phyloP scores from a whole-genome alignment of 495 filamentous ascomycete species.

The Penicillium riverlandense region DNA sequence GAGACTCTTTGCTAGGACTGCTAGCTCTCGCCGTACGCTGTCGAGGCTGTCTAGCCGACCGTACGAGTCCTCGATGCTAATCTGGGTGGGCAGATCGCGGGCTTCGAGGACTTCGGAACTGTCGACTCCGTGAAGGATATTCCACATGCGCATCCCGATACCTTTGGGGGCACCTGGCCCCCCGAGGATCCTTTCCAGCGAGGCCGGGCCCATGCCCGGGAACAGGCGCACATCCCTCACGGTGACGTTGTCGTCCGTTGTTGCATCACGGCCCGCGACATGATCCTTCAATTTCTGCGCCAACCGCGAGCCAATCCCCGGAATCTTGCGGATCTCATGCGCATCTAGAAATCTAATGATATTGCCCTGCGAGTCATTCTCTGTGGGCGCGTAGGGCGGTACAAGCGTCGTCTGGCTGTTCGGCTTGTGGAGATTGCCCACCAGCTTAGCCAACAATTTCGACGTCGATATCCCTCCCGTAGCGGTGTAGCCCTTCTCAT shows the following conservation, averaged over 20 bases:
- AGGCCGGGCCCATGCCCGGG: conserved; percentile 50
- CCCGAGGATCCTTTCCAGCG: conserved; percentile 57
- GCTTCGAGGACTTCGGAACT: conserved; percentile 61
- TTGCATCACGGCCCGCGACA: conserved; percentile 41
- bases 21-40: conserved; percentile 58
- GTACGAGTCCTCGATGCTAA: conserved; percentile 93
- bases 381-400: conserved; percentile 42
- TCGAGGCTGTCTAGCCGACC: conserved; percentile 53
- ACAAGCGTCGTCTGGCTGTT: conserved; percentile 78
- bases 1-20: conserved; percentile 57
- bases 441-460: conserved; percentile 78
- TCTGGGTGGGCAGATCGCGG: conserved; percentile 71
- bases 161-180: conserved; percentile 62
- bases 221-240: conserved; percentile 58
- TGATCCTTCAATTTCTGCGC: conserved; percentile 60
- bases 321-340: conserved; percentile 74
- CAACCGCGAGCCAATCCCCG: conserved; percentile 77
- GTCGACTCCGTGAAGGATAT: conserved; percentile 67
- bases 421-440: conserved; percentile 79
- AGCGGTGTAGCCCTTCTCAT: conserved; percentile 75
- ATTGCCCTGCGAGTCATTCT: conserved; percentile 31
- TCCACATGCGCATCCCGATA: conserved; percentile 63
- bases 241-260: conserved; percentile 48
- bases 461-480: conserved; percentile 84
- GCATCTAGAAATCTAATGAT: conserved; percentile 63